phyloP scores from a whole-genome alignment of 208 protist genomes.

The Trypanosoma theileri region DNA sequence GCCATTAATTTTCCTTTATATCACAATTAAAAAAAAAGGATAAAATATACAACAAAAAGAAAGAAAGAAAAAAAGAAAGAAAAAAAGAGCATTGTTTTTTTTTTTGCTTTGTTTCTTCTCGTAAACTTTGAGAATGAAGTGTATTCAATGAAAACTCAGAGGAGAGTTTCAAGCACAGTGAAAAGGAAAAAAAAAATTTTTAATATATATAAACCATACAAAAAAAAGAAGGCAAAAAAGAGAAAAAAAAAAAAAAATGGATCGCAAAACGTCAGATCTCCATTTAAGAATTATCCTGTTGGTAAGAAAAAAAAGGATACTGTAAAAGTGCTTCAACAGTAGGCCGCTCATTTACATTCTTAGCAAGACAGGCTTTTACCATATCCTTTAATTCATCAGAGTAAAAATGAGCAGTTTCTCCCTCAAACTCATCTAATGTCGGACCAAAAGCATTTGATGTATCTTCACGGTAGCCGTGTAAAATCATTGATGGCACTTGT shows the following conservation, averaged over 20 bases:
- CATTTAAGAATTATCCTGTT: background rate
- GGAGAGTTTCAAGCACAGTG: no score
- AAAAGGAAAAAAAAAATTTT: no score
- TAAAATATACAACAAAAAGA: no score
- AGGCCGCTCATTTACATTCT: slow-evolving; percentile 56
- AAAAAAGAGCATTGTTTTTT: no score
- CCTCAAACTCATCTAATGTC: slow-evolving; percentile 54
- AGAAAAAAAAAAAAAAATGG: slow-evolving; percentile 5
- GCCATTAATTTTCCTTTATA: slow-evolving; percentile 1
- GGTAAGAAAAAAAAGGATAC: slow-evolving; percentile 53
- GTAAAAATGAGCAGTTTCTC: slow-evolving; percentile 12
- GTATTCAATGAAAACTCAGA: no score
- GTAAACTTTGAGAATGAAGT: no score
- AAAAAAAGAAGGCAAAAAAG: background rate
- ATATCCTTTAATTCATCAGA: slow-evolving; percentile 57
- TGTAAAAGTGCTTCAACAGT: slow-evolving; percentile 48
- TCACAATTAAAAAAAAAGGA: slow-evolving; percentile 25
- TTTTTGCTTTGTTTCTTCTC: no score
- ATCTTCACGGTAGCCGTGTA: slow-evolving; percentile 43
- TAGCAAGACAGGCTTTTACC: slow-evolving; percentile 50
- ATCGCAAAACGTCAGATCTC: background rate
- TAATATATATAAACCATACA: no score
- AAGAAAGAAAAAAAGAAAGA: no score
- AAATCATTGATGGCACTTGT: slow-evolving; percentile 61
- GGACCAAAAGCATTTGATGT: slow-evolving; percentile 44